phyloP scores from a whole-genome alignment of 1,284 basidiomycete genomes.

The Trametes versicolor region DNA sequence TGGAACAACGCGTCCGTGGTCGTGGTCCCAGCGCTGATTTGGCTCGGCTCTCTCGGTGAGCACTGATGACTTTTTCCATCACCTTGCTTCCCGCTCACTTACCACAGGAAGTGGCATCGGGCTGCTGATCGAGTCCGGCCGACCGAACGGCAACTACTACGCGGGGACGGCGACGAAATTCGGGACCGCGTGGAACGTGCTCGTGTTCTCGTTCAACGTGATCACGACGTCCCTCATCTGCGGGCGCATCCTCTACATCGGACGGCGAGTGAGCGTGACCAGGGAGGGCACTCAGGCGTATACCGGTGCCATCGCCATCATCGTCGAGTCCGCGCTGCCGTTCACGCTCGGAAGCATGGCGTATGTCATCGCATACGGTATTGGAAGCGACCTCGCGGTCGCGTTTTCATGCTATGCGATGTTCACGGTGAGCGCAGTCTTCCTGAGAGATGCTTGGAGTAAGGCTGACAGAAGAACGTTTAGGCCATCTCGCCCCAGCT shows the following conservation, averaged over 20 bases:
- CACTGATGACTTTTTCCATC: neutral
- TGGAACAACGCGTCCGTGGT: constrained; percentile 16
- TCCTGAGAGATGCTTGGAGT: neutral
- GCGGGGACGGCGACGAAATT: constrained; percentile 22
- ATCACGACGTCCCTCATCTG: constrained; percentile 28
- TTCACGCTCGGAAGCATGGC: constrained; percentile 27
- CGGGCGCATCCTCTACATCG: constrained; percentile 24
- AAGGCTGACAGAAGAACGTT: neutral
- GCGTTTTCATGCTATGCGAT: constrained; percentile 32
- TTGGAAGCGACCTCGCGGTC: constrained; percentile 25
- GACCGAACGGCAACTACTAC: constrained; percentile 23
- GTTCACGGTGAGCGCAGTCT: constrained; percentile 29
- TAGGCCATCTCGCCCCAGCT: constrained; percentile 46
- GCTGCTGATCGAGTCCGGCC: constrained; percentile 20
- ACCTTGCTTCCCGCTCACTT: neutral
- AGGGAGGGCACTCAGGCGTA: constrained; percentile 16
- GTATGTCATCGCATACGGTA: constrained; percentile 25
- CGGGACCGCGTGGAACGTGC: constrained; percentile 23
- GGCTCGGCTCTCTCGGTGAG: constrained; percentile 23
- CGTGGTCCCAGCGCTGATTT: constrained; percentile 16
- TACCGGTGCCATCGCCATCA: constrained; percentile 20
- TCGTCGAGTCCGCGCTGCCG: constrained; percentile 34
- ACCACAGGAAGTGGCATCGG: constrained; percentile 17
- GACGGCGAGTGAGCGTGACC: constrained; percentile 4
- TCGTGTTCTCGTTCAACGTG: constrained; percentile 27